phyloP scores from a whole-genome alignment of 495 filamentous ascomycete species.

The Tuber borchii region DNA sequence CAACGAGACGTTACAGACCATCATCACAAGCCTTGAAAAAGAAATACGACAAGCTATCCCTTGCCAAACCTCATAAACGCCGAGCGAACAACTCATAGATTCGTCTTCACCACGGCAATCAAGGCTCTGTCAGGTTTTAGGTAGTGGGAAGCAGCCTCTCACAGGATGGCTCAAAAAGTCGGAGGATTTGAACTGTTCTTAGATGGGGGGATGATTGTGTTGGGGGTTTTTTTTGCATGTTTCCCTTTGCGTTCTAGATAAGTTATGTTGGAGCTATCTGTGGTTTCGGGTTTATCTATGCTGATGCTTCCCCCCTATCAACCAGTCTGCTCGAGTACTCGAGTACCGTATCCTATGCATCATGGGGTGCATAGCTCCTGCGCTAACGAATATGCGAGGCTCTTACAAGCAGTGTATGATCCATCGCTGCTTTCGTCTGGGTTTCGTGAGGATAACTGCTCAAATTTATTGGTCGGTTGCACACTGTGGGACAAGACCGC shows the following conservation, averaged over 20 bases:
- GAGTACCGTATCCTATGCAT: neutral
- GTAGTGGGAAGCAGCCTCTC: neutral
- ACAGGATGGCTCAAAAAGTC: neutral
- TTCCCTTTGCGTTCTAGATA: neutral
- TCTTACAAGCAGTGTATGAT: constrained; percentile 1
- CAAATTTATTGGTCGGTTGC: neutral
- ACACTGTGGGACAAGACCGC: neutral
- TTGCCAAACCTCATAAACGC: neutral
- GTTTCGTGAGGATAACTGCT: neutral
- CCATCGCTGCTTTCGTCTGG: neutral
- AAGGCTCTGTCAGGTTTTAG: neutral
- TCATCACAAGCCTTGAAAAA: neutral
- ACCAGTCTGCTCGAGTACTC: neutral
- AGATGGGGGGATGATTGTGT: neutral
- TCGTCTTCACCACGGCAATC: neutral
- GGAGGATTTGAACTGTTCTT: neutral
- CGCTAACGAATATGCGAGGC: neutral
- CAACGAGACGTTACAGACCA: neutral
- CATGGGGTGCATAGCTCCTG: neutral
- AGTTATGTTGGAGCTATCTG: neutral
- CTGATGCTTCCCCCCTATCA: neutral
- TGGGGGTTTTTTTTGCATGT: neutral
- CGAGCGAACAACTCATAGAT: neutral
- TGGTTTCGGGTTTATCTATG: neutral
- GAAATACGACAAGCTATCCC: neutral